phyloP scores from a whole-genome alignment of 768 basidiomycete genomes.

The Pluteus cervinus region DNA sequence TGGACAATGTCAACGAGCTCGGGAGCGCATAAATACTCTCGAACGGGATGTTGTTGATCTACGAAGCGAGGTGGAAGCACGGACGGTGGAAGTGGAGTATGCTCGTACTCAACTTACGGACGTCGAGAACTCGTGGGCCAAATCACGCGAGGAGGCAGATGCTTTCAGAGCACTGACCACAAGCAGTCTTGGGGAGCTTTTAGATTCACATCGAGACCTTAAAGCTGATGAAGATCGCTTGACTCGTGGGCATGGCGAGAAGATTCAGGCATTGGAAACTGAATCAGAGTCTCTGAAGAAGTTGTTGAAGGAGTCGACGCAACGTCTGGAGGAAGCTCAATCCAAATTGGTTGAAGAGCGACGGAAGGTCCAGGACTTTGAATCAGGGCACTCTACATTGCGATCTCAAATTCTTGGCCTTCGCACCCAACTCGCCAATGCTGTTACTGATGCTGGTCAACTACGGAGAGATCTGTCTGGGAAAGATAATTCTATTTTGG shows the following conservation, averaged over 20 bases:
- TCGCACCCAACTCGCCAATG: conserved; percentile 64
- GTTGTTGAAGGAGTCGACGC: conserved; percentile 74
- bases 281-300: conserved; percentile 72
- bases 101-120: conserved; percentile 63
- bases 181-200: conserved; percentile 75
- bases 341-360: conserved; percentile 63
- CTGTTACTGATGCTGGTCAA: conserved; percentile 61
- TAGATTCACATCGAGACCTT: conserved; percentile 84
- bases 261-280: conserved; percentile 71
- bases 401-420: conserved; percentile 72
- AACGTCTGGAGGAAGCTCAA: conserved; percentile 66
- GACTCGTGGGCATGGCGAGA: conserved; percentile 73
- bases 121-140: conserved; percentile 86
- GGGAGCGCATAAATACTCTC: conserved; percentile 60
- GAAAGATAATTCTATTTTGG: conserved; percentile 59
- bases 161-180: conserved; percentile 84
- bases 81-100: conserved; percentile 67
- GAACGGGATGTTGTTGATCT: conserved; percentile 77
- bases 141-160: conserved; percentile 91
- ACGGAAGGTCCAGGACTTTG: conserved; percentile 53
- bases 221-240: conserved; percentile 78
- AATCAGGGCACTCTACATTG: conserved; percentile 56
- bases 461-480: conserved; percentile 63
- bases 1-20: conserved; percentile 60
- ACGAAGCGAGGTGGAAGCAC: conserved; percentile 74